Evolutionary conservation across 345 rosid species (phyloP).

Genomic region (Corchorus capsularis): DNA sequence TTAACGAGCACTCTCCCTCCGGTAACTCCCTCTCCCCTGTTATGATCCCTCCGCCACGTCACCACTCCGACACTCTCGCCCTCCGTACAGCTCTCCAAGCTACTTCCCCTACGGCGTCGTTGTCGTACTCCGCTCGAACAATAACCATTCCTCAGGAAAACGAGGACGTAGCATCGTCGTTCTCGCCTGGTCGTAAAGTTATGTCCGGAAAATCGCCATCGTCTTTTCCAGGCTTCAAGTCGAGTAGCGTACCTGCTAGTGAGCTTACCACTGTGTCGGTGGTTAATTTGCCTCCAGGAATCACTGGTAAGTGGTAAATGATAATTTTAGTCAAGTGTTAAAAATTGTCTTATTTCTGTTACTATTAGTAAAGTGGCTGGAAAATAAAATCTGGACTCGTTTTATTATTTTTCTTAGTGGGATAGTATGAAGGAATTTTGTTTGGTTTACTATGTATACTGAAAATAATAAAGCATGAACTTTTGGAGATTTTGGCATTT

Average conservation of each 20-base stretch:
- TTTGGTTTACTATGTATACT: not conserved
- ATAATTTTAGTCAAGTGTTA: not conserved
- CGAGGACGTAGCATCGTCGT: conserved; percentile 35
- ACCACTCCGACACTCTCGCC: conserved; percentile 44
- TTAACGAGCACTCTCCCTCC: conserved; percentile 51
- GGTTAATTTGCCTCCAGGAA: conserved; percentile 57
- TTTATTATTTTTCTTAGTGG: not conserved
- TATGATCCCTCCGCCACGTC: conserved; percentile 91
- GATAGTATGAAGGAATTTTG: not conserved
- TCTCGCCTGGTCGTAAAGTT: conserved; percentile 47
- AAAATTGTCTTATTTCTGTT: too few species aligned
- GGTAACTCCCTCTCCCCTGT: conserved; percentile 78
- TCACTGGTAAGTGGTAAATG: conserved; percentile 42
- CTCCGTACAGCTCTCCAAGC: conserved; percentile 29
- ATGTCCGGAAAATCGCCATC: conserved; percentile 39
- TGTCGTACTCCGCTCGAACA: conserved; percentile 37
- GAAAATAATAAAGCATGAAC: not conserved
- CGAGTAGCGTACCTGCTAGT: conserved; percentile 71
- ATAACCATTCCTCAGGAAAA: conserved; percentile 23
- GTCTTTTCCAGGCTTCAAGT: conserved; percentile 41
- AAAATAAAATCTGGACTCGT: not conserved
- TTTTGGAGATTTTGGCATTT: not conserved
- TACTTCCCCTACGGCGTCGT: conserved; percentile 39
- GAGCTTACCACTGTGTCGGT: conserved; percentile 72
- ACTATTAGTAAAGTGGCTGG: too few species aligned